Evolutionary conservation across 2,329 filamentous ascomycete genomes (phyloP), one percentile per base, ranked within the genome.

Genomic region (Colletotrichum euphorbiae): DNA sequence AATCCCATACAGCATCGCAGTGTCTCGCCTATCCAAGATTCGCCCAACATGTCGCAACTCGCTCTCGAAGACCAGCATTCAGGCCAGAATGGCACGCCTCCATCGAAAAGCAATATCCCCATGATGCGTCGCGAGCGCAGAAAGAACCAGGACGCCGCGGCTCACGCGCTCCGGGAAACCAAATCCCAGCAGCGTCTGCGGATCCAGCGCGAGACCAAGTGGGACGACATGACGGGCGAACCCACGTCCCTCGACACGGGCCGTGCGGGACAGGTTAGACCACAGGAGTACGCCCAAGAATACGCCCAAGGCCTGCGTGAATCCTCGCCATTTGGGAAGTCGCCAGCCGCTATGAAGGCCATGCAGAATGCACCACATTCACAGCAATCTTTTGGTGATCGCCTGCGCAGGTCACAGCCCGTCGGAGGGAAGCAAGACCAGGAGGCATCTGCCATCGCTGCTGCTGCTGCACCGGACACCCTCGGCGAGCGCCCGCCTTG

Each of bases 161-260:
- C 76, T 17, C 56, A 54, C 45, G 72, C 74, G 2, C 71, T 84
- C 15, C 81, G 80, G 60, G 80, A 81, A 65, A 72, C 80, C 3
- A 79, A 78, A 59, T 80, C 79, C 15, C 74, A 74, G 24, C 80
- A 83, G 24, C 78, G 74, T 19, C 71, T 79, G 40, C 68, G 70
- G 15, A 48, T 76, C 70, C 71, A 61, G n/a, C 70, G 58, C 33
- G 82, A 85, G 68, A 83, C 83, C 21, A 80, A 82, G 71, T 91
- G 89, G 89, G 89, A 93, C 77, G 85, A 86, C 54, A 87, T 86
- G 74, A 90, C 90, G 3, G 90, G 89, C 8, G 90, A 92, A 73
- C 87, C 88, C 43, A 90, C 87, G 5, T 84, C 81, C n/a, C 85
- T 80, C 62, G 78, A 83, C 19, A 83, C 80, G 54, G 88, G 89